A percentile compares a stretch with the other conserved stretches of the same genome.
These are phyloP conservation scores for Chrysanthemum lavandulifolium DNA, from an alignment of 129 eudicot genomes.

Conservation along the genomic window DNA sequence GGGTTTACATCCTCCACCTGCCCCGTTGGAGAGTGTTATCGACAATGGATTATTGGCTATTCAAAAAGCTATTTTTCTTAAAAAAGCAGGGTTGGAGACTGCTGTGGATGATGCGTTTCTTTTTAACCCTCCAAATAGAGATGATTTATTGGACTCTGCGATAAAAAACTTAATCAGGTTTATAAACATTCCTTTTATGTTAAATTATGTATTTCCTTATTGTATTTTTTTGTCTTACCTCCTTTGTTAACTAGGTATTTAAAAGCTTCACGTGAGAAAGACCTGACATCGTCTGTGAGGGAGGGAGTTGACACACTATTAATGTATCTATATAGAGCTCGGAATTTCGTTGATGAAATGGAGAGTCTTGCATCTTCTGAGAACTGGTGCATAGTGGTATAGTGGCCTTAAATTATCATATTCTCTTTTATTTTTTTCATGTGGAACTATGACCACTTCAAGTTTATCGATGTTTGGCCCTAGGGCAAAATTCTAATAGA, in stretches of 20 bases:
- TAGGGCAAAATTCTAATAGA: neutral
- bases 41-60: constrained; percentile 88
- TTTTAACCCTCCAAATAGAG: constrained; percentile 70
- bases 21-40: constrained; percentile 77
- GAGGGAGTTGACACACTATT: constrained; percentile 98
- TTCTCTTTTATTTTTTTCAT: neutral
- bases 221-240: neutral
- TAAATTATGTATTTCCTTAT: neutral
- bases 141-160: constrained; percentile 76
- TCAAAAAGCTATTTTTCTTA: constrained; percentile 86
- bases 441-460: constrained; percentile 1
- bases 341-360: constrained; percentile 83
- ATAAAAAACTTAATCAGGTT: constrained; percentile 85
- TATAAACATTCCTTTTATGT: constrained; percentile 7
- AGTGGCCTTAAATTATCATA: constrained; percentile 26
- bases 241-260: constrained; percentile 47
- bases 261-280: constrained; percentile 67
- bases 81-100: constrained; percentile 91
- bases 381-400: constrained; percentile 92
- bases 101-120: constrained; percentile 76
- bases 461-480: neutral
- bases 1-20: constrained; percentile 99
- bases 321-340: constrained; percentile 89
- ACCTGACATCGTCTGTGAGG: constrained; percentile 56
- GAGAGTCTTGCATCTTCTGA: constrained; percentile 94